Evolutionary conservation across 768 basidiomycete species (phyloP).

Genomic region (Lactarius quietus): DNA sequence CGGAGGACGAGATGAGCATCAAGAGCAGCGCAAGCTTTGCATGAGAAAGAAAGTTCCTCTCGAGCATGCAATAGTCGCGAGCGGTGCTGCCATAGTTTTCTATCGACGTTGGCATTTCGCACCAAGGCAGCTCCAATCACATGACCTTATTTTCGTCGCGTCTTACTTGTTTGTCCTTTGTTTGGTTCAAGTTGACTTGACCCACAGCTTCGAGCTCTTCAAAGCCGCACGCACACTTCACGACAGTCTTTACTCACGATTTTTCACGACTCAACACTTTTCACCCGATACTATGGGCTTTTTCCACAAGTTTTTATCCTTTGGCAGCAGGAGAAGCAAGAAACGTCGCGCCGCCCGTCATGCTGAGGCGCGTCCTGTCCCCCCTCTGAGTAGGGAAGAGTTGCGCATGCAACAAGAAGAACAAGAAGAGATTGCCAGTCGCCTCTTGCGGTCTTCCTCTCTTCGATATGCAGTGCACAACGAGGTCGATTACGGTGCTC

Average conservation of each 20-base stretch:
- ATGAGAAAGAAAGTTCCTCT: constrained; percentile 69
- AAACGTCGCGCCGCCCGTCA: constrained; percentile 29
- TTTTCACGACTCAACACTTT: background rate
- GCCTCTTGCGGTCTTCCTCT: constrained; percentile 68
- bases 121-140: background rate
- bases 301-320: constrained; percentile 64
- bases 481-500: constrained; percentile 51
- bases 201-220: background rate
- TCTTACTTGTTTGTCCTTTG: constrained; percentile 12
- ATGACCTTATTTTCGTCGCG: constrained; percentile 5
- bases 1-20: constrained; percentile 58
- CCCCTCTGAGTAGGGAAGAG: constrained; percentile 11
- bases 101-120: constrained; percentile 27
- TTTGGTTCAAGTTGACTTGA: constrained; percentile 19
- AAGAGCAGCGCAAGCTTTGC: constrained; percentile 63
- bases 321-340: constrained; percentile 62
- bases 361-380: constrained; percentile 4
- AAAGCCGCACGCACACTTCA: background rate
- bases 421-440: constrained; percentile 47
- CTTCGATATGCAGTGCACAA: constrained; percentile 56
- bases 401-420: constrained; percentile 40
- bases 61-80: constrained; percentile 78
- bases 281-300: constrained; percentile 54
- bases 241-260: background rate
- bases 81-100: constrained; percentile 43